These are phyloP conservation scores for Miscanthus lutarioriparius DNA, from an alignment of 176 grass and related monocot species.

Conservation along the genomic window DNA sequence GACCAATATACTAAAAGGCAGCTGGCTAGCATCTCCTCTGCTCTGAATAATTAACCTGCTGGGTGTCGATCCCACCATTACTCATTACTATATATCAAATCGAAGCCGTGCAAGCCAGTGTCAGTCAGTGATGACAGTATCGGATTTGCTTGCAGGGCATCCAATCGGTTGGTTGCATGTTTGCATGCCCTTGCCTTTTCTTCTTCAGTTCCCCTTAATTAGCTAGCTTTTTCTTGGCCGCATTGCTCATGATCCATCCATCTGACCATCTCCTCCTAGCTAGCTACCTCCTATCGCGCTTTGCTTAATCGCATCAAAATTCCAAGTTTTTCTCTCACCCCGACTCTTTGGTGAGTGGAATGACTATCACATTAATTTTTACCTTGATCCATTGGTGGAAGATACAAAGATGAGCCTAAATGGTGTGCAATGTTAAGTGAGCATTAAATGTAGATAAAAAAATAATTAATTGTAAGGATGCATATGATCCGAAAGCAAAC, in stretches of 20 bases:
- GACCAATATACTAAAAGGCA: neutral
- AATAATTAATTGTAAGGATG: no score
- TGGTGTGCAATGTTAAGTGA: no score
- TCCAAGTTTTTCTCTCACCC: no score
- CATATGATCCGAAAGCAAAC: no score
- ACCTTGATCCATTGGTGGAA: no score
- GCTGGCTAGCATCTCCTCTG: neutral
- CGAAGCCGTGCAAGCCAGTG: conserved; percentile 5
- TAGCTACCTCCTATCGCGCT: neutral
- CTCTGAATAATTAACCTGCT: neutral
- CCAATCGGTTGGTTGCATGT: neutral
- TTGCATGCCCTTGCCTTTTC: neutral
- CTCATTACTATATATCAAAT: no score
- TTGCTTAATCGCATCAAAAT: no score
- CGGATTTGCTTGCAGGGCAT: conserved; percentile 26
- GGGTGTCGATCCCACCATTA: no score
- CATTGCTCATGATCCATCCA: neutral
- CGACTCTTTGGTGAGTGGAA: no score
- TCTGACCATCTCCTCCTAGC: neutral
- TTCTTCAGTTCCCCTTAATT: neutral
- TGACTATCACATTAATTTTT: no score
- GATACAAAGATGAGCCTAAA: no score
- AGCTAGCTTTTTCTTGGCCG: neutral
- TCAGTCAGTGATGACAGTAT: neutral
- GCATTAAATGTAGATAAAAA: no score